Base-by-base conservation (phyloP, 805 yeast genomes). In the Myxozyma neotropica region DNA sequence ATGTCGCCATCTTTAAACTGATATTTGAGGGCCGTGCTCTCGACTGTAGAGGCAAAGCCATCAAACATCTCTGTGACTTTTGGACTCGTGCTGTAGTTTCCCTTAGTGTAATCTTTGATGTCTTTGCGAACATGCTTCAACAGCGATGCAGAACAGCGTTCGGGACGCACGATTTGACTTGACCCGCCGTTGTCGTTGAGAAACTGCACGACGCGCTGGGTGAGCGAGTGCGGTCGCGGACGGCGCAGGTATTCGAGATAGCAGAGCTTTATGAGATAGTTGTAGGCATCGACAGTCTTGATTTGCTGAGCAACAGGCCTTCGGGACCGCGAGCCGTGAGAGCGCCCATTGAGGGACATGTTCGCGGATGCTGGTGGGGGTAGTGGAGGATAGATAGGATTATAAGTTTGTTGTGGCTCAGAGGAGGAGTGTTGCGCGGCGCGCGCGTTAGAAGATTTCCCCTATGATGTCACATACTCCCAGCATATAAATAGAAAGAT, bases 261-360 rank as follows among this genome's bases (percentile, higher is more conserved):
- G 33, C 50, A 38, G 4, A 57, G 45, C 40, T 43, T 40, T 13
- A 50, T 33, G 7, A 61, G 39, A 23, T 36, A 59, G 15, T 57
- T 24, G 33, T 59, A 59, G n/a, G 57, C 63, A 13, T 57, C 53
- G 2, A 33, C 19, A 17, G 45, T 48, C 2, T 61, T 55, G 15
- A 59, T 49, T 19, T 13, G 29, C n/a, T 33, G 33, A 10, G 46
- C 45, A 3, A 59, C 60, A 31, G 63, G 63, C 17, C 53, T 51
- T n/a, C 60, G 44, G 5, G 35, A 24, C 19, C n/a, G 51, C 27
- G 51, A 47, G 6, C 40, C 40, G 13, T 31, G 51, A 17, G 26
- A 33, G 3, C 29, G 51, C 8, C 51, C 27, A 10, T 12, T 10
- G 12, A 33, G 17, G n/a, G 51, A 33, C 51, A 47, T 47, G 33